Evolutionary conservation across 2,329 filamentous ascomycete genomes (phyloP).

Genomic region (Diplodia sapinea): DNA sequence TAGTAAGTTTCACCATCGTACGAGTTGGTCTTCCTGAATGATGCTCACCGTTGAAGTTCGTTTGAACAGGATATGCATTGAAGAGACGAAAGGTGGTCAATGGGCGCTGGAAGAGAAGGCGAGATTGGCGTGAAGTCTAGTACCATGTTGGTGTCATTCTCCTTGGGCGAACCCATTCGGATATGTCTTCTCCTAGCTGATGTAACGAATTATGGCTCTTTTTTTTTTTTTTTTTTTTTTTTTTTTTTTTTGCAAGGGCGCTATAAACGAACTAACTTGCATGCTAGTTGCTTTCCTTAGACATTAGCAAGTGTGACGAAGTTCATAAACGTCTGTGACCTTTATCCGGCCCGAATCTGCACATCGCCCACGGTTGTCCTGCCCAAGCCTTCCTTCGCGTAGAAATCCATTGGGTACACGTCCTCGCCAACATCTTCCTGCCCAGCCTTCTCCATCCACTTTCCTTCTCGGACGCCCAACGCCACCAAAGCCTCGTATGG

Average conservation of each 20-base stretch:
- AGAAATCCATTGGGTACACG: constrained; percentile 98
- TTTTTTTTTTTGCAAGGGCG: too few species aligned
- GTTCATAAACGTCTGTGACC: too few species aligned
- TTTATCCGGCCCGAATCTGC: neutral
- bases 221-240: too few species aligned
- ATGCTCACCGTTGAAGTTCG: neutral
- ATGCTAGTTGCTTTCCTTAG: neutral
- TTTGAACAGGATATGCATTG: neutral
- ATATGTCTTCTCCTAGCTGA: neutral
- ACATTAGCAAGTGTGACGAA: neutral
- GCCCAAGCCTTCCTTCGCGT: constrained; percentile 87
- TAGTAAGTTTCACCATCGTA: neutral
- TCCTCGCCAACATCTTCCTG: constrained; percentile 53
- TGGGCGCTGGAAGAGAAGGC: neutral
- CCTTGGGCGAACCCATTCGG: neutral
- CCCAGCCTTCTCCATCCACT: constrained; percentile 62
- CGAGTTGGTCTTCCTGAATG: neutral
- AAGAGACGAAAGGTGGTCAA: neutral
- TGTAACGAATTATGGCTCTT: too few species aligned
- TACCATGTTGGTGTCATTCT: neutral
- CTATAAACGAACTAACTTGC: neutral
- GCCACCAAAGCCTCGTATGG: constrained; percentile 94
- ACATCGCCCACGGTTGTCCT: constrained; percentile 63
- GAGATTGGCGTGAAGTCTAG: neutral
- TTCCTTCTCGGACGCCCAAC: constrained; percentile 75